Conservation (phyloP, 768 basidiomycete genomes). For the Lepiota venenata region DNA sequence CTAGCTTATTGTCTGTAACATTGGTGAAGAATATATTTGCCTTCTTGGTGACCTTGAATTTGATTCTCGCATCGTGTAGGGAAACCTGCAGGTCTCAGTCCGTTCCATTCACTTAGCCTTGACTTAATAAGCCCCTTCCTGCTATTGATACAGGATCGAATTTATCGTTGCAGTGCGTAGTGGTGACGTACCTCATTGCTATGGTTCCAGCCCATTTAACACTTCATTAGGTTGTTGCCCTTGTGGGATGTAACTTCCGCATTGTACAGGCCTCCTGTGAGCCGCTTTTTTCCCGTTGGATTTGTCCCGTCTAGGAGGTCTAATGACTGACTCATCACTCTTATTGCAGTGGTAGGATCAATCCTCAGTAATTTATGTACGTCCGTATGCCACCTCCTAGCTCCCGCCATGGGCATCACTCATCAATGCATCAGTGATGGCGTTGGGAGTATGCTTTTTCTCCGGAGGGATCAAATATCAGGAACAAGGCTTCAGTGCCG, state of each 20-base stretch:
- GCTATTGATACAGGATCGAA: slow-evolving; percentile 45
- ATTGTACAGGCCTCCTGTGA: slow-evolving; percentile 81
- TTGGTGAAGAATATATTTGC: slow-evolving; percentile 42
- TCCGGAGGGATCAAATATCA: slow-evolving; percentile 76
- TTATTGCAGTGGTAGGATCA: slow-evolving; percentile 69
- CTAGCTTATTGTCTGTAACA: slow-evolving; percentile 84
- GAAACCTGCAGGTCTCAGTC: slow-evolving; percentile 44
- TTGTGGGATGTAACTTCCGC: slow-evolving; percentile 52
- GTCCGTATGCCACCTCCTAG: slow-evolving; percentile 23
- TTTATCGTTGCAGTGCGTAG: slow-evolving; percentile 72
- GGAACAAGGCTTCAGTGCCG: slow-evolving; percentile 77
- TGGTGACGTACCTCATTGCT: slow-evolving; percentile 2
- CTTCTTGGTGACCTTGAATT: not conserved
- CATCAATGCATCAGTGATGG: slow-evolving; percentile 48
- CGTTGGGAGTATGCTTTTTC: slow-evolving; percentile 90
- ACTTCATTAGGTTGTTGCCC: slow-evolving; percentile 40
- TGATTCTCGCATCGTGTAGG: slow-evolving; percentile 26
- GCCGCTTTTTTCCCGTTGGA: slow-evolving; percentile 21
- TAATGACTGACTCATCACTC: slow-evolving; percentile 17
- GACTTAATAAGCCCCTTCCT: slow-evolving; percentile 9
- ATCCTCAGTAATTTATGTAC: slow-evolving; percentile 81
- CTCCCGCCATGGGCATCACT: not conserved
- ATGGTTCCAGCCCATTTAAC: slow-evolving; percentile 1
- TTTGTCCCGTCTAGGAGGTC: slow-evolving; percentile 1
- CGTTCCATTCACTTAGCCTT: not conserved